These are phyloP conservation scores for Stylosanthes scabra DNA, from an alignment of 331 rosid species.

Conservation along the genomic window DNA sequence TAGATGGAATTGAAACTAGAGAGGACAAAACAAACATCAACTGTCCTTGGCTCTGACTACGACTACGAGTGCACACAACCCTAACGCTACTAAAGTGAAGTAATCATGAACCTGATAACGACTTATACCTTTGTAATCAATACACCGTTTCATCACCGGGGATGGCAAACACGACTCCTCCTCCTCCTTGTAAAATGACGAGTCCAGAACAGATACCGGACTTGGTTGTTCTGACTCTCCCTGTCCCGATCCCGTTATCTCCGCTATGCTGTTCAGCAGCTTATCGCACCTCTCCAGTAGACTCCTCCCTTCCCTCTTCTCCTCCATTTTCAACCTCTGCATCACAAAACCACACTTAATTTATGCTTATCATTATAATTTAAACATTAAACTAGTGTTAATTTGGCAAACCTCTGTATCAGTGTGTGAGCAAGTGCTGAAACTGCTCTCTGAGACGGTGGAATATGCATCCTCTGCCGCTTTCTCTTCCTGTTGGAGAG, in stretches of 20 bases:
- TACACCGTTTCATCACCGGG: slow-evolving; percentile 81
- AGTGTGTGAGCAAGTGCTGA: slow-evolving; percentile 64
- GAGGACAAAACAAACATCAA: not conserved
- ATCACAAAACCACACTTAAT: not conserved
- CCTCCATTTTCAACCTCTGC: slow-evolving; percentile 73
- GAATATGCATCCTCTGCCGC: slow-evolving; percentile 71
- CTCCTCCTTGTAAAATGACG: slow-evolving; percentile 79
- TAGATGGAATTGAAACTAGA: not conserved
- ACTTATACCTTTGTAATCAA: slow-evolving; percentile 68
- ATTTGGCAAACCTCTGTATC: slow-evolving; percentile 70
- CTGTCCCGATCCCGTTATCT: slow-evolving; percentile 58
- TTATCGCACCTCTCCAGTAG: slow-evolving; percentile 85
- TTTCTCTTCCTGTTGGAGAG: slow-evolving; percentile 30
- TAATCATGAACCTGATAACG: slow-evolving; percentile 2
- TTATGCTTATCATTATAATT: not conserved
- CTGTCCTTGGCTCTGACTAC: not conserved
- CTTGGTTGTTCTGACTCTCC: slow-evolving; percentile 82
- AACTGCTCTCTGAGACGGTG: slow-evolving; percentile 73
- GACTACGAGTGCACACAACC: not conserved
- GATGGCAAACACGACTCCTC: slow-evolving; percentile 65
- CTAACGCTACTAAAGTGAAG: not conserved
- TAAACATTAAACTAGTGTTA: not conserved
- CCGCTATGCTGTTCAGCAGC: slow-evolving; percentile 82
- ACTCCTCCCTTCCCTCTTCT: slow-evolving; percentile 68
- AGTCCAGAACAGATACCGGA: slow-evolving; percentile 92